Conservation (phyloP, 176 grass and related monocot genomes). For the Pontederia paniculata region DNA sequence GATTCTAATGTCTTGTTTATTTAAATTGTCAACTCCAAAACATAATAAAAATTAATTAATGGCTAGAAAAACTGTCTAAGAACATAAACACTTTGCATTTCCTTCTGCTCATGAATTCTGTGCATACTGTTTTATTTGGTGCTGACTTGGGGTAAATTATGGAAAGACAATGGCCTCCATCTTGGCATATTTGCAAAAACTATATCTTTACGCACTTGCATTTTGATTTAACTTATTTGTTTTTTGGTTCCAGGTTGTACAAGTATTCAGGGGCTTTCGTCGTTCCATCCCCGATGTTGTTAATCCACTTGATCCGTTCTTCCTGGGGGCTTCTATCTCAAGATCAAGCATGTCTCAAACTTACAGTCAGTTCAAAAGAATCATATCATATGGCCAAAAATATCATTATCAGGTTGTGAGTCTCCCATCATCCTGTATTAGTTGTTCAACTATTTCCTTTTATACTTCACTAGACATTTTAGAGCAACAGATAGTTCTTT, state of each 20-base stretch:
- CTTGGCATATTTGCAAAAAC: background rate
- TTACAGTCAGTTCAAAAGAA: conserved; percentile 40
- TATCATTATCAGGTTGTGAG: conserved; percentile 44
- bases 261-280: conserved; percentile 40
- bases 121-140: too few species aligned
- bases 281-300: conserved; percentile 22
- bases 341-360: conserved; percentile 40
- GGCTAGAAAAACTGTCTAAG: too few species aligned
- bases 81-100: too few species aligned
- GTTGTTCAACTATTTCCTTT: too few species aligned
- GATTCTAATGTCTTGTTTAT: too few species aligned
- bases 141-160: too few species aligned
- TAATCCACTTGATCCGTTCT: conserved; percentile 50
- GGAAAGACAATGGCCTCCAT: background rate
- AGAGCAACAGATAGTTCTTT: too few species aligned
- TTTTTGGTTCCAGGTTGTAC: conserved; percentile 30
- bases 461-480: too few species aligned
- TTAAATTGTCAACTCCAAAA: too few species aligned
- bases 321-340: conserved; percentile 65
- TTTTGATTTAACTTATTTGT: conserved; percentile 1
- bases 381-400: conserved; percentile 40
- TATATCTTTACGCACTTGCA: background rate
- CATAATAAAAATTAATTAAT: too few species aligned
- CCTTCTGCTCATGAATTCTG: too few species aligned
- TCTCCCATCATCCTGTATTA: conserved; percentile 10